These are phyloP conservation scores for Aphanomyces euteiches DNA, from an alignment of 352 stramenopile species.

Conservation along the genomic window DNA sequence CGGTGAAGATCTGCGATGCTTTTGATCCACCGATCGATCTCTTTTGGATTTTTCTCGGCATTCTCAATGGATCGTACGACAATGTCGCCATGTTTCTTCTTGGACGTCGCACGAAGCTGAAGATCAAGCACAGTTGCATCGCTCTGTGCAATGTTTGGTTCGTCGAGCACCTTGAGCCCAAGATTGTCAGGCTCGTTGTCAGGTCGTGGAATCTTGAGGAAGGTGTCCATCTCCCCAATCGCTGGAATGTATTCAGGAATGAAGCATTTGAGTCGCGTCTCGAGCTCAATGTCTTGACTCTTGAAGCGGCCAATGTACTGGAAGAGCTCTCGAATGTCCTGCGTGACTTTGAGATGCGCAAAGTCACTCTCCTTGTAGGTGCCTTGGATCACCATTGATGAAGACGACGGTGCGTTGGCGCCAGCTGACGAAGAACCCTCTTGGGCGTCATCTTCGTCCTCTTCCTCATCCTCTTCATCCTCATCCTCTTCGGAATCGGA, in stretches of 20 bases:
- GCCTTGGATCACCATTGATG: conserved; percentile 62
- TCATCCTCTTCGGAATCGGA: conserved; percentile 65
- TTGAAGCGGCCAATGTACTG: conserved; percentile 94
- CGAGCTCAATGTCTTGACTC: conserved; percentile 92
- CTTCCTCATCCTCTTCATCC: conserved; percentile 46
- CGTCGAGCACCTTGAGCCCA: conserved; percentile 92
- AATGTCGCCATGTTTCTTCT: conserved; percentile 91
- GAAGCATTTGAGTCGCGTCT: conserved; percentile 95
- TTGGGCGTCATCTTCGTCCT: conserved; percentile 46
- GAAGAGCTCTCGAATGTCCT: conserved; percentile 89
- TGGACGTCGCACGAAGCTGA: conserved; percentile 91
- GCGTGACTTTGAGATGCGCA: conserved; percentile 82
- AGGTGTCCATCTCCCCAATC: conserved; percentile 95
- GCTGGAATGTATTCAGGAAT: conserved; percentile 95
- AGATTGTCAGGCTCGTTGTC: conserved; percentile 87
- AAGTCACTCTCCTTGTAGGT: conserved; percentile 89
- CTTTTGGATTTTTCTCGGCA: conserved; percentile 87
- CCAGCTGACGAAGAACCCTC: conserved; percentile 38
- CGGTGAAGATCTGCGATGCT: conserved; percentile 93
- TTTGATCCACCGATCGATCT: conserved; percentile 95
- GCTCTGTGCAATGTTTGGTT: conserved; percentile 88
- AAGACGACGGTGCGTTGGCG: conserved; percentile 26
- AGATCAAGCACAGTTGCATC: conserved; percentile 94
- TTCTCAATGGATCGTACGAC: conserved; percentile 93
- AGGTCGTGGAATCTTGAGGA: conserved; percentile 94